Evolutionary conservation across 768 basidiomycete species (phyloP).

Genomic region (Nidularia pulvinata): DNA sequence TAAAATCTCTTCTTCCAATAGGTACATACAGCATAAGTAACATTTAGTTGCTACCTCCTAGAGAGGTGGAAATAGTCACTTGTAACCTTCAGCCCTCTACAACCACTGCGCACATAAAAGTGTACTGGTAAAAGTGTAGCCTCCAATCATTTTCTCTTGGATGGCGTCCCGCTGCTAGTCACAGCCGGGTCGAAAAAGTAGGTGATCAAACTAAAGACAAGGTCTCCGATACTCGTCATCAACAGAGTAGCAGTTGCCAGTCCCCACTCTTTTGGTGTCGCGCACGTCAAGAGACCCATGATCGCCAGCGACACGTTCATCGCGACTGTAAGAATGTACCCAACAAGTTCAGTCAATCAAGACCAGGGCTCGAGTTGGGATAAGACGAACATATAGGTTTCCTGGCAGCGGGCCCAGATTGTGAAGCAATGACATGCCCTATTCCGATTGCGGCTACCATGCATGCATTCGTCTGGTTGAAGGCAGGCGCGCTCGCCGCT

Average conservation of each 20-base stretch:
- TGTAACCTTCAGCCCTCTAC: too few relatives aligned
- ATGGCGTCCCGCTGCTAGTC: too few relatives aligned
- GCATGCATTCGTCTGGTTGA: background rate
- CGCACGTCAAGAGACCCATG: constrained; percentile 21
- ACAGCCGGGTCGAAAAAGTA: constrained; percentile 10
- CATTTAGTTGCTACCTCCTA: too few relatives aligned
- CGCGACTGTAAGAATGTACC: constrained; percentile 14
- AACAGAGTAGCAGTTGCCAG: constrained; percentile 26
- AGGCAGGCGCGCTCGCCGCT: background rate
- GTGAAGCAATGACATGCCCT: background rate
- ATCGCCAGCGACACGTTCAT: constrained; percentile 23
- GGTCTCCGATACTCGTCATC: constrained; percentile 20
- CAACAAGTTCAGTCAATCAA: too few relatives aligned
- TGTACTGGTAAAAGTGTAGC: too few relatives aligned
- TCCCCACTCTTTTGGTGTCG: constrained; percentile 12
- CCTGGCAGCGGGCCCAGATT: background rate
- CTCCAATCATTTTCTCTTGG: too few relatives aligned
- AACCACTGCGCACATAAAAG: too few relatives aligned
- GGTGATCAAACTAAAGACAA: constrained; percentile 12
- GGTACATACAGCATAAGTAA: too few relatives aligned
- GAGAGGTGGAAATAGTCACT: too few relatives aligned
- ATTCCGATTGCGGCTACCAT: background rate
- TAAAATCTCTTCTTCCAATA: too few relatives aligned
- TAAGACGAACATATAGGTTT: background rate
- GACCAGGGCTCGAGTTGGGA: background rate